phyloP scores from a whole-genome alignment of 2,329 filamentous ascomycete genomes.

The Eutypella sp. region DNA sequence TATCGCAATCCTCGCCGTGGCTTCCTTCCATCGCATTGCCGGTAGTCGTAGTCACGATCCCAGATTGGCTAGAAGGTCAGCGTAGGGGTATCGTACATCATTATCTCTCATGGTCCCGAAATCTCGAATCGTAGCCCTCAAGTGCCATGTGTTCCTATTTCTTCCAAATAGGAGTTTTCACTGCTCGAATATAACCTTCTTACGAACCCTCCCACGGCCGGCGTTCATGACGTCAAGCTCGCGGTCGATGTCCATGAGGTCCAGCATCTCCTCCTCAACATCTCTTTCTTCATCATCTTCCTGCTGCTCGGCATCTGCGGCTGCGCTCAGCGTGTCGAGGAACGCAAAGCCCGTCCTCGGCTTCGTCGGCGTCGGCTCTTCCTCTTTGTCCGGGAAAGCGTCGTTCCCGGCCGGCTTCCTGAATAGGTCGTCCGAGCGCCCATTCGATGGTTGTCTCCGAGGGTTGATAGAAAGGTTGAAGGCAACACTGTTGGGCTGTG shows the following conservation, averaged over 20 bases:
- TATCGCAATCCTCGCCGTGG: no score
- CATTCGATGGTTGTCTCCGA: conserved; percentile 19
- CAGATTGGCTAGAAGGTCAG: no score
- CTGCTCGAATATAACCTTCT: conserved; percentile 49
- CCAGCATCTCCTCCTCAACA: conserved; percentile 56
- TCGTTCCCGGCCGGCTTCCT: conserved; percentile 18
- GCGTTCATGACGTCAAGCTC: conserved; percentile 52
- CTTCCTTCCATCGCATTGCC: no score
- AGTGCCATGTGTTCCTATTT: not conserved
- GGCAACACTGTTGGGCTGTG: conserved; percentile 35
- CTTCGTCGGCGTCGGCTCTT: conserved; percentile 20
- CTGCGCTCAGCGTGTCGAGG: conserved; percentile 44
- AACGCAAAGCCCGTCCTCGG: conserved; percentile 43
- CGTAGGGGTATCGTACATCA: conserved; percentile 11
- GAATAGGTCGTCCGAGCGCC: conserved; percentile 3
- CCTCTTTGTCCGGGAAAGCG: conserved; percentile 17
- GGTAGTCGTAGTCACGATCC: no score
- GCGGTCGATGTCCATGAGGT: conserved; percentile 62
- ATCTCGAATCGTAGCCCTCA: not conserved
- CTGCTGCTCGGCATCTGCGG: conserved; percentile 44
- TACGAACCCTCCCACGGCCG: conserved; percentile 41
- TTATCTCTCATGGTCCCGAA: not conserved
- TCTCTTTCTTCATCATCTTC: conserved; percentile 43
- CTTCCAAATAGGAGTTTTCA: no score
- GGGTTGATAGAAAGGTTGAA: conserved; percentile 42